Percentiles rank a stretch among this genome's conserved stretches.
phyloP scores from a whole-genome alignment of 306 rosid species.

The Dicorynia guianensis region DNA sequence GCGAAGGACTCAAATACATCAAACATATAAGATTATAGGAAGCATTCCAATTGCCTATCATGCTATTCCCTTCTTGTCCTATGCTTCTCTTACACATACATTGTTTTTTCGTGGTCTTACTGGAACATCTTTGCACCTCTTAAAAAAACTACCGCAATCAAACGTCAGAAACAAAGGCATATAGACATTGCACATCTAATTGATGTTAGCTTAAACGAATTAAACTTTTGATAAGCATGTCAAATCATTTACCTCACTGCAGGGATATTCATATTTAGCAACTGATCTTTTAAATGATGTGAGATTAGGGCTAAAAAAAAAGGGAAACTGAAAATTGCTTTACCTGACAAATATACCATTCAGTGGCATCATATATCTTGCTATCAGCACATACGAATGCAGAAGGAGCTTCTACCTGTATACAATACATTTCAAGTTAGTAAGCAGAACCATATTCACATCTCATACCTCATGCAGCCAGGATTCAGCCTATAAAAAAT shows the following conservation, averaged over 20 bases:
- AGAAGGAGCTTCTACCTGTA: slow-evolving; percentile 78
- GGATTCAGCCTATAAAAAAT: slow-evolving; percentile 23
- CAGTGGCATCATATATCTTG: slow-evolving; percentile 88
- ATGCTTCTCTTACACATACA: no score
- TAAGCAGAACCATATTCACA: slow-evolving; percentile 33
- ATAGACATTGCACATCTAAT: no score
- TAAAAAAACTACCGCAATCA: no score
- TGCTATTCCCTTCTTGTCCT: no score
- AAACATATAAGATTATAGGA: no score
- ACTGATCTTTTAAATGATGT: neutral
- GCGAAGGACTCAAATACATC: no score
- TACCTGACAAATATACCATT: slow-evolving; percentile 99
- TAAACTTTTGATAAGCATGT: slow-evolving; percentile 18
- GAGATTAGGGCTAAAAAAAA: neutral
- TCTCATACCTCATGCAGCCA: slow-evolving; percentile 23
- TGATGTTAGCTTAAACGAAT: slow-evolving; percentile 18
- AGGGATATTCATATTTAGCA: neutral
- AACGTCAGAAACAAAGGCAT: no score
- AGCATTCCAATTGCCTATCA: no score
- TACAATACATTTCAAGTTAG: slow-evolving; percentile 32
- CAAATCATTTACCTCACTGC: slow-evolving; percentile 2
- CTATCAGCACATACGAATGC: slow-evolving; percentile 94
- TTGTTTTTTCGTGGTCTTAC: no score
- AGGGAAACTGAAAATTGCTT: slow-evolving; percentile 28
- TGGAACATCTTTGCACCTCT: no score